Percentiles rank a stretch among this genome's conserved stretches.
Conservation (phyloP, 179 eudicot species). For the Pouteria campechiana region DNA sequence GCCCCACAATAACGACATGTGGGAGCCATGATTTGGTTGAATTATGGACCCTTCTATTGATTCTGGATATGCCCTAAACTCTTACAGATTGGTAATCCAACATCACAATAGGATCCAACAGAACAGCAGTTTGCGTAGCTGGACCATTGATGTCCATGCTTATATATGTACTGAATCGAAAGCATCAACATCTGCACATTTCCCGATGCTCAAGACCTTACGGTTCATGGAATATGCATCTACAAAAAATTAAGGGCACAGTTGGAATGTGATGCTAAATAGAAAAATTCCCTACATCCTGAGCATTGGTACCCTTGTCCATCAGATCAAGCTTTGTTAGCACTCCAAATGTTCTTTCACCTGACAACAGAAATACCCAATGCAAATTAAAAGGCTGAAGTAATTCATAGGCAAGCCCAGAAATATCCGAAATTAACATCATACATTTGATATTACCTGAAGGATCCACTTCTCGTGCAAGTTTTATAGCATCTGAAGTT, state of each 20-base stretch:
- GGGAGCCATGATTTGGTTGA: too few relatives aligned
- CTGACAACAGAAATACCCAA: slow-evolving; percentile 16
- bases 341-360: slow-evolving; percentile 98
- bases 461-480: slow-evolving; percentile 98
- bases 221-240: neutral
- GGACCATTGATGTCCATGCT: too few relatives aligned
- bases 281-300: slow-evolving; percentile 55
- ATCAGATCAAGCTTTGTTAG: slow-evolving; percentile 92
- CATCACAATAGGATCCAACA: too few relatives aligned
- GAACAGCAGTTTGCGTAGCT: too few relatives aligned
- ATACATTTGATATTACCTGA: slow-evolving; percentile 32
- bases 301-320: slow-evolving; percentile 95
- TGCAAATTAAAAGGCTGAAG: neutral
- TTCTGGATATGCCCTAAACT: too few relatives aligned
- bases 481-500: slow-evolving; percentile 98
- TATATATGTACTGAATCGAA: too few relatives aligned
- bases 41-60: too few relatives aligned
- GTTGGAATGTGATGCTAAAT: neutral
- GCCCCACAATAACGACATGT: too few relatives aligned
- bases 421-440: neutral
- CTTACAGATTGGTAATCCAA: too few relatives aligned
- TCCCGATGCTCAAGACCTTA: too few relatives aligned
- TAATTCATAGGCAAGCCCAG: neutral
- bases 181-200: too few relatives aligned
- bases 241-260: neutral